Base-by-base conservation (phyloP, 106 monocot genomes). In the Xerophyta viscosa region DNA sequence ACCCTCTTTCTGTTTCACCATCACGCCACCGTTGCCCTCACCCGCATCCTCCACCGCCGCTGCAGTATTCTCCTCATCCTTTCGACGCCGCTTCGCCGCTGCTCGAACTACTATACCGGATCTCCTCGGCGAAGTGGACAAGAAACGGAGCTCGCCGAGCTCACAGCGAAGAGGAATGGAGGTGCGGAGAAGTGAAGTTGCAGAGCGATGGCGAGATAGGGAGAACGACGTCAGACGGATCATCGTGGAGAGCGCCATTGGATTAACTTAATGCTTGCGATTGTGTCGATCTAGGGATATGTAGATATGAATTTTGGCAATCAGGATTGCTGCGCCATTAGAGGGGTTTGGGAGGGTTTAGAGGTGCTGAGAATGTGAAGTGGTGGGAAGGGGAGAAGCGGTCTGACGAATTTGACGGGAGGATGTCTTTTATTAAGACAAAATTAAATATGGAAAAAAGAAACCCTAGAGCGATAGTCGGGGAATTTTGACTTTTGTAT, bases 191-290 rank as follows among this genome's bases (percentile, higher is more conserved):
- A 48, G 15, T 24, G 60, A 62, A 24, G 46, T 20, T n/a, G 50
- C 30, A 46, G 59, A 66, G 58, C 24, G 77, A 62, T 51, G 48
- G 66, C 60, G 71, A 29, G 56, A 10, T n/a, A 77, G 52, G 11
- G 84, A 73, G 50, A 57, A 58, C 6, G 78, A 50, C n/a, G 70
- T 69, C 29, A 79, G 50, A 46, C 79, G 91, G 54, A 71, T 61
- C 54, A 76, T 53, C 41, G 60, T 41, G 26, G 73, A 55, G 49
- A 65, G 44, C 6, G 58, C 58, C 72, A 66, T 65, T 66, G n/a
- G 33, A 11, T 36, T 36, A 78, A 28, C 46, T 64, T 50, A 5
- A 11, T 6, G 33, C 5, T 36, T 36, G 5, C 33, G 11, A 36
- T 6, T 11, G 5, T 36, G 5, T 36, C 33, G 7, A 5, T 36